Evolutionary conservation across 192 early-diverging fungal genomes (phyloP).

Genomic region (Backusella liffmaniae): DNA sequence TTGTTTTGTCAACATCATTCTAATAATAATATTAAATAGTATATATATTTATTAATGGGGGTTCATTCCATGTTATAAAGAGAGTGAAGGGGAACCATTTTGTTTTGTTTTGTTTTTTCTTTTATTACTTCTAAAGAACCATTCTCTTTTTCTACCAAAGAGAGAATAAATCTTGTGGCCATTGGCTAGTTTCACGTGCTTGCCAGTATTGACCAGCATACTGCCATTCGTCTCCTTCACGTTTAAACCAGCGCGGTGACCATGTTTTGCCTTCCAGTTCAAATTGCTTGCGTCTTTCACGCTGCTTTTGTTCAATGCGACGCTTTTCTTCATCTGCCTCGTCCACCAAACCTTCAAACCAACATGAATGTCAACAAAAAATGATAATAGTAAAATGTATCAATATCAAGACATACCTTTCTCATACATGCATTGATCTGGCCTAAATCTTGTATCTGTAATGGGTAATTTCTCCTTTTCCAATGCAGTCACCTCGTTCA

Average conservation of each 20-base stretch:
- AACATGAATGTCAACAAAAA: background rate
- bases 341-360: conserved; percentile 58
- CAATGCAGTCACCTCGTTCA: conserved; percentile 84
- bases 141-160: conserved; percentile 33
- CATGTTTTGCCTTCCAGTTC: conserved; percentile 63
- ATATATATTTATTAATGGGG: too few relatives aligned
- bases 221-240: conserved; percentile 61
- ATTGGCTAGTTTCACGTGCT: conserved; percentile 48
- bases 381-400: background rate
- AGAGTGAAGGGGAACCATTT: background rate
- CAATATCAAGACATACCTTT: conserved; percentile 29
- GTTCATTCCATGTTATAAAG: too few relatives aligned
- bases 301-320: conserved; percentile 87
- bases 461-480: conserved; percentile 63
- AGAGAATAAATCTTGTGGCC: conserved; percentile 36
- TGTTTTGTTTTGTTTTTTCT: background rate
- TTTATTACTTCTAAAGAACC: background rate
- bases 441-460: conserved; percentile 93
- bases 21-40: background rate
- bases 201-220: conserved; percentile 91
- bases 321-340: conserved; percentile 85
- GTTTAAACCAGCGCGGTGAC: conserved; percentile 81
- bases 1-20: background rate
- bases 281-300: conserved; percentile 75
- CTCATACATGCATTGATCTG: conserved; percentile 93